A percentile compares a stretch with the other conserved stretches of the same genome.
These are phyloP conservation scores for Fagus sylvatica DNA, from an alignment of 306 rosid species.

Conservation along the genomic window DNA sequence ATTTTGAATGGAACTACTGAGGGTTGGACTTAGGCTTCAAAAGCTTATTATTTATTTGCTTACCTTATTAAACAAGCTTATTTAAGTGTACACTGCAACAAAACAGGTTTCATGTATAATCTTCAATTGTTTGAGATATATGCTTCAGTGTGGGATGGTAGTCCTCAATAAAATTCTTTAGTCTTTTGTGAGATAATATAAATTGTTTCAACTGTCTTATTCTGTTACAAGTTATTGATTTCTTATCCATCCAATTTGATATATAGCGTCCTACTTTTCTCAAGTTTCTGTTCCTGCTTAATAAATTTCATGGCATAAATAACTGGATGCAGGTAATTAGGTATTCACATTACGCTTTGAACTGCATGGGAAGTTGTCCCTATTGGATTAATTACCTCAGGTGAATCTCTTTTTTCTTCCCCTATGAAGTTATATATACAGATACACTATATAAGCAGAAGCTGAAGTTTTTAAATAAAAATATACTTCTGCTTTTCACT, in stretches of 20 bases:
- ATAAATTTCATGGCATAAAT: background rate
- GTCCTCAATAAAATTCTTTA: background rate
- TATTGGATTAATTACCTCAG: constrained; percentile 87
- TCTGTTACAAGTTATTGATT: background rate
- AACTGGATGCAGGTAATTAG: constrained; percentile 71
- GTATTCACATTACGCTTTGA: constrained; percentile 77
- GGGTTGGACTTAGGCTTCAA: background rate
- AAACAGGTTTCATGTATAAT: background rate
- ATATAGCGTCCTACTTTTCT: background rate
- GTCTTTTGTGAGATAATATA: no score
- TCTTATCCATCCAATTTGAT: constrained; percentile 1
- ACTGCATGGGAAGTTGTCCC: constrained; percentile 71
- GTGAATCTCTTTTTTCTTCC: constrained; percentile 33
- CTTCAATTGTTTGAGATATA: background rate
- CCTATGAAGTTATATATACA: background rate
- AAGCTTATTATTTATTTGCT: background rate
- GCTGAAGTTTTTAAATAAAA: constrained; percentile 5
- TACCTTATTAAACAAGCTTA: background rate
- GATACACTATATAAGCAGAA: constrained; percentile 1
- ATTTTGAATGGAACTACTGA: background rate
- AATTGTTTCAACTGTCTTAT: no score
- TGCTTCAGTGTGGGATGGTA: no score
- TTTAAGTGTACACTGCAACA: background rate
- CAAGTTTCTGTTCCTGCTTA: constrained; percentile 6
- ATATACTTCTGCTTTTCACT: constrained; percentile 19